These are phyloP conservation scores for Solanum chiquidenum DNA, from an alignment of 257 asterid genomes.

Conservation along the genomic window DNA sequence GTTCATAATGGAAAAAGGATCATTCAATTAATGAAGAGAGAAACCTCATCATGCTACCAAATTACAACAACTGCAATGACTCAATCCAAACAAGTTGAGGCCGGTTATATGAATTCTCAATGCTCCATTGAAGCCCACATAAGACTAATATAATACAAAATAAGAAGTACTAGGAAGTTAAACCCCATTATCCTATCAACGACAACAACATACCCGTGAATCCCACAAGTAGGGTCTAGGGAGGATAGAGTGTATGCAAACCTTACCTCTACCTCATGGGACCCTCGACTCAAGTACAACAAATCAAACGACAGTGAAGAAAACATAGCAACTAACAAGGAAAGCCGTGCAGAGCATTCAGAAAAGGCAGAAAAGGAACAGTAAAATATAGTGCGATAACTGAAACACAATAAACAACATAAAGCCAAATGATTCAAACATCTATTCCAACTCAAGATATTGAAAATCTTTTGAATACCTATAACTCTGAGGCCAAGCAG, in stretches of 20 bases:
- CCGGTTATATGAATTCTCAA: neutral
- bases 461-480: slow-evolving; percentile 26
- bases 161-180: neutral
- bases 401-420: neutral
- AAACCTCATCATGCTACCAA: neutral
- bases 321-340: neutral
- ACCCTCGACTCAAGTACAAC: neutral
- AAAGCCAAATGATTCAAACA: neutral
- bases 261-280: neutral
- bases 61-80: neutral
- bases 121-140: neutral
- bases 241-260: neutral
- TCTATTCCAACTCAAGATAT: neutral
- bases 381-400: neutral
- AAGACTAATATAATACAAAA: neutral
- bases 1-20: neutral
- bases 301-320: neutral
- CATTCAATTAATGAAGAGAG: neutral
- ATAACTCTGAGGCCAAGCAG: slow-evolving; percentile 96
- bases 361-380: neutral
- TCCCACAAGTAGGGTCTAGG: neutral
- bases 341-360: neutral
- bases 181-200: neutral
- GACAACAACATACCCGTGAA: neutral
- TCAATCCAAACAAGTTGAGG: neutral